Evolutionary conservation across 352 stramenopile genomes (phyloP), one percentile per base, ranked within the genome.

Genomic region (Pythium utonaiense): DNA sequence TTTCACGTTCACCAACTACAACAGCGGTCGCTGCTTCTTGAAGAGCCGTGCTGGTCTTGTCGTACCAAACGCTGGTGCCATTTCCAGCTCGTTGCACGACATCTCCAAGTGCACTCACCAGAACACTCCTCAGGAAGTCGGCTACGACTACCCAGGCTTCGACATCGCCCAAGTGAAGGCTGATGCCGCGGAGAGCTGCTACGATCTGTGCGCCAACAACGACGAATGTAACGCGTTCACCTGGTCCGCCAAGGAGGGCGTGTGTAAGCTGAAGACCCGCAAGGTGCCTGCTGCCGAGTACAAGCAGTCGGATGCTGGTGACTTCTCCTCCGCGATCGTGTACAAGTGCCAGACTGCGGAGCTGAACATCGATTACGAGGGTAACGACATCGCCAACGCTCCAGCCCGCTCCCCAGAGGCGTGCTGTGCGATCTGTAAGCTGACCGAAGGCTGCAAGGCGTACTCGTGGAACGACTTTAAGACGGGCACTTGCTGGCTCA

Each of bases 401-500:
- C 60, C 36, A 6, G 65, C 58, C 0, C 42, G 44, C 12, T 71
- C 62, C 7, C 49, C 67, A 6, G 69, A 80, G 19, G 55, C 45
- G 8, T 80, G 72, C 45, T 80, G 72, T 59, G 57, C 56, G 49
- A 62, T 71, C 42, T 80, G 72, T 57, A 51, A 54, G 40, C 38
- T 56, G 38, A 64, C 51, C 28, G 41, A 63, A 8, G 67, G 63
- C 21, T 77, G 70, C 49, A 48, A 36, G 13, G 62, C 62, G 17
- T 77, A 73, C 50, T 64, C 66, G 28, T 77, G 70, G 70, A 71
- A 19, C 33, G 55, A 65, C 42, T 77, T 54, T 54, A 66, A 74
- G 30, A 22, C 56, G 1, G 70, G 70, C 60, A 77, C 66, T 33
- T 77, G 70, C 59, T 77, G 70, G 70, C 62, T 77, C 53, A 77